Percentiles rank a stretch among this genome's conserved stretches.
These are phyloP conservation scores for Linum usitatissimum DNA, from an alignment of 345 rosid species.

Conservation along the genomic window DNA sequence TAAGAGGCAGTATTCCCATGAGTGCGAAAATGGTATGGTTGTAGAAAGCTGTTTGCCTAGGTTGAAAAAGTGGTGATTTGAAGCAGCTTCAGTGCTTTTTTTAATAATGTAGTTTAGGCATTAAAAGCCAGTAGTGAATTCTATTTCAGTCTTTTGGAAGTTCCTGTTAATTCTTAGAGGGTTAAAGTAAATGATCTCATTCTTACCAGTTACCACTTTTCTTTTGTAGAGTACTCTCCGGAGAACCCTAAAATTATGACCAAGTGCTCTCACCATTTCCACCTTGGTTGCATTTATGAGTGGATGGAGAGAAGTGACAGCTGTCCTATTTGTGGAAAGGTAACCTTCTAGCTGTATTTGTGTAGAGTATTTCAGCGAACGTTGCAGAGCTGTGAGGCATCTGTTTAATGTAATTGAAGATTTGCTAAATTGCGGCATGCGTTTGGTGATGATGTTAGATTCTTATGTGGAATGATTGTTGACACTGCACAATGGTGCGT, in stretches of 20 bases:
- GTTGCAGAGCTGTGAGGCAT: too few relatives aligned
- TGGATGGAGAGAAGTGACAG: constrained; percentile 99
- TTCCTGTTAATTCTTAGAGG: neutral
- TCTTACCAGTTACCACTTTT: neutral
- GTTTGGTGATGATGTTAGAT: too few relatives aligned
- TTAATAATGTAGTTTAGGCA: neutral
- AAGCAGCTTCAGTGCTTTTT: neutral
- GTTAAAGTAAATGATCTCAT: neutral
- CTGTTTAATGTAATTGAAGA: too few relatives aligned
- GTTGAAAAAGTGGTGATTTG: neutral
- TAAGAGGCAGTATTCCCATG: too few relatives aligned
- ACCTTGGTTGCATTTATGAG: constrained; percentile 96
- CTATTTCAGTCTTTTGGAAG: constrained; percentile 7
- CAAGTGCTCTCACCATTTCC: constrained; percentile 90
- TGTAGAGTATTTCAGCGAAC: neutral
- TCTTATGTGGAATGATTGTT: too few relatives aligned
- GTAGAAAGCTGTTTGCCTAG: too few relatives aligned
- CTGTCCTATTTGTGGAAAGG: constrained; percentile 99
- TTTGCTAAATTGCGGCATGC: too few relatives aligned
- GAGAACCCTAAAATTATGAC: constrained; percentile 93
- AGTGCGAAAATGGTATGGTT: too few relatives aligned
- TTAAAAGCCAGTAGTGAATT: neutral
- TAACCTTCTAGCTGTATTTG: constrained; percentile 15
- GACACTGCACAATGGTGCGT: too few relatives aligned
- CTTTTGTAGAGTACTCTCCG: constrained; percentile 68